Evolutionary conservation across 805 yeast genomes (phyloP).

Genomic region (Barnettozyma botsteinii): DNA sequence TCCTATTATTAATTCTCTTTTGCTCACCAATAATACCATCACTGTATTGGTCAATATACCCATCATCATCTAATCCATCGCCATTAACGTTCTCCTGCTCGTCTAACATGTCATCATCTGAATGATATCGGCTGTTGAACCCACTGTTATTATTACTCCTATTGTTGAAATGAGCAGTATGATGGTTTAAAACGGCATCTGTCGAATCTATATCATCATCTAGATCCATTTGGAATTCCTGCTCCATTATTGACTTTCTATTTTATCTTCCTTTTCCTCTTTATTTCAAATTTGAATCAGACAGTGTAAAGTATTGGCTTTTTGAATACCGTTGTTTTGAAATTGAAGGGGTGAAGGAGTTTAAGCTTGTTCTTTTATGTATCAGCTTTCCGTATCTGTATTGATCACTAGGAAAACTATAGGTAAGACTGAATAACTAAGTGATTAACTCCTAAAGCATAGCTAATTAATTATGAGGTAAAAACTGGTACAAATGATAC

Average conservation of each 20-base stretch:
- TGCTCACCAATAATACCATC: neutral
- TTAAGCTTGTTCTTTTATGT: too few relatives aligned
- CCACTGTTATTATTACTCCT: constrained; percentile 1
- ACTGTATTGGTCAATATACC: constrained; percentile 4
- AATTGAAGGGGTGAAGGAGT: too few relatives aligned
- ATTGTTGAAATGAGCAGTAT: too few relatives aligned
- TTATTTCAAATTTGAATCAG: neutral
- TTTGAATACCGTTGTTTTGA: too few relatives aligned
- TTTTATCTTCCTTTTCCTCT: neutral
- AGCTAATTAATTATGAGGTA: too few relatives aligned
- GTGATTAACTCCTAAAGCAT: too few relatives aligned
- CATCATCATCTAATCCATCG: constrained; percentile 5
- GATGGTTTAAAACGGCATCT: too few relatives aligned
- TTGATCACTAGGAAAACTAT: too few relatives aligned
- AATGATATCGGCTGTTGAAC: constrained; percentile 7
- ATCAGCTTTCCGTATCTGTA: too few relatives aligned
- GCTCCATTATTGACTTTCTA: constrained; percentile 4
- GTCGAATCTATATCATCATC: constrained; percentile 4
- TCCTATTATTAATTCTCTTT: neutral
- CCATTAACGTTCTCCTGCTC: constrained; percentile 6
- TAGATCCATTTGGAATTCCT: constrained; percentile 12
- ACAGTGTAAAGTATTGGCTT: too few relatives aligned
- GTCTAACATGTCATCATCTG: constrained; percentile 19
- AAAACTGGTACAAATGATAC: too few relatives aligned
- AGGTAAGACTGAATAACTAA: too few relatives aligned